Evolutionary conservation across 352 stramenopile genomes (phyloP).

Genomic region (Phytophthora constricta): DNA sequence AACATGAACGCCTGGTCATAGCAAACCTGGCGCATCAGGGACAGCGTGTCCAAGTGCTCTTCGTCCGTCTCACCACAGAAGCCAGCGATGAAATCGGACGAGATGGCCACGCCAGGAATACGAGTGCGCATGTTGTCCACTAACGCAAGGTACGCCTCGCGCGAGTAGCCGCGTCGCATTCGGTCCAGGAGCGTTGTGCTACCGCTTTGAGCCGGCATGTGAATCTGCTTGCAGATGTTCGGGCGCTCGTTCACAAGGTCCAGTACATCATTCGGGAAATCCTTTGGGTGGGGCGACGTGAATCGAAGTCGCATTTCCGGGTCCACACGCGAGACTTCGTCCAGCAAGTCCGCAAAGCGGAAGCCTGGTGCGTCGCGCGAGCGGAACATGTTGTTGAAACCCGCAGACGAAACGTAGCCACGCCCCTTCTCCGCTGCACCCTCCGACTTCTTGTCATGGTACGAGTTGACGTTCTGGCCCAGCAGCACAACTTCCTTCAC

Average conservation of each 20-base stretch:
- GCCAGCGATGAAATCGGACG: slow-evolving; percentile 97
- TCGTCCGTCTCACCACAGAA: slow-evolving; percentile 99
- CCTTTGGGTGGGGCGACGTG: slow-evolving; percentile 99
- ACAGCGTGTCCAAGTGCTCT: slow-evolving; percentile 96
- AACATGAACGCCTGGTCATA: slow-evolving; percentile 99
- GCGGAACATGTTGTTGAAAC: slow-evolving; percentile 96
- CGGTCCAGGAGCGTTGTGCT: slow-evolving; percentile 84
- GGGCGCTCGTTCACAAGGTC: slow-evolving; percentile 87
- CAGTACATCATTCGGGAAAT: slow-evolving; percentile 96
- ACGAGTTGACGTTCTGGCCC: slow-evolving; percentile 99
- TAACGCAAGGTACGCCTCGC: slow-evolving; percentile 97
- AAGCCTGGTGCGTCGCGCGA: slow-evolving; percentile 89
- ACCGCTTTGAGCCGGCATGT: slow-evolving; percentile 98
- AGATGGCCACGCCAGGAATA: slow-evolving; percentile 88
- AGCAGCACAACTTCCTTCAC: slow-evolving; percentile 98
- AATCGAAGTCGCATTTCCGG: slow-evolving; percentile 98
- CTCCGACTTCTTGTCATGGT: slow-evolving; percentile 94
- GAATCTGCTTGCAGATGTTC: slow-evolving; percentile 98
- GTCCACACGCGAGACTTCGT: slow-evolving; percentile 91
- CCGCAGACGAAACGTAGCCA: slow-evolving; percentile 86
- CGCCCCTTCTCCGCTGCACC: slow-evolving; percentile 69
- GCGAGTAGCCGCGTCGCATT: slow-evolving; percentile 97
- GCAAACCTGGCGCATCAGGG: slow-evolving; percentile 78
- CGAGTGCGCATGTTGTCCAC: slow-evolving; percentile 92
- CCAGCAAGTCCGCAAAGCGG: slow-evolving; percentile 98